Conservation (phyloP, 805 yeast genomes). For the Zygotorulaspora florentina region DNA sequence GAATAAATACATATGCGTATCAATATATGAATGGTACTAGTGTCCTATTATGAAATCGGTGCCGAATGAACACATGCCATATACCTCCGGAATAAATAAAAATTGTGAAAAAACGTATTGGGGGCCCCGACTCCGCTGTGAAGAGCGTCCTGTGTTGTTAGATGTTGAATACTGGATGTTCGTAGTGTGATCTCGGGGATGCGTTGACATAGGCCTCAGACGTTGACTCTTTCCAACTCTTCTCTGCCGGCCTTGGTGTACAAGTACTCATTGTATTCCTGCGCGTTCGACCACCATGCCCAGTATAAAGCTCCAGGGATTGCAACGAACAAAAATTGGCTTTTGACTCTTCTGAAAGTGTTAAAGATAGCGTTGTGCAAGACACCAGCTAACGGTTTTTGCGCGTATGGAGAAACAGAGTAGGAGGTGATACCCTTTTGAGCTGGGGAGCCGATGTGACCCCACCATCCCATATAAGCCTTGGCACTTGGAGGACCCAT, state of each 20-base stretch:
- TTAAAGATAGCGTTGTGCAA: conserved; percentile 85
- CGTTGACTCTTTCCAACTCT: conserved; percentile 69
- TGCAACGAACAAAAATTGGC: conserved; percentile 72
- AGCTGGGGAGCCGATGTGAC: conserved; percentile 77
- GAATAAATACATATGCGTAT: neutral
- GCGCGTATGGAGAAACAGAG: conserved; percentile 90
- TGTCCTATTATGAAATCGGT: neutral
- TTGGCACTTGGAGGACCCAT: conserved; percentile 75
- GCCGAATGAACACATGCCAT: neutral
- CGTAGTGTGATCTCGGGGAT: neutral
- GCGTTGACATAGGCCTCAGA: conserved; percentile 19
- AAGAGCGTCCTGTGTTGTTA: neutral
- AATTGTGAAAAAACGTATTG: neutral
- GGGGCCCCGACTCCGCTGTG: neutral
- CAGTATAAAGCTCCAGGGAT: conserved; percentile 79
- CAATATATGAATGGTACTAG: neutral
- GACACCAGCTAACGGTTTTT: conserved; percentile 84
- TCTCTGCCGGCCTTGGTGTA: conserved; percentile 98
- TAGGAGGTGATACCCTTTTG: conserved; percentile 85
- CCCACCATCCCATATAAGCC: conserved; percentile 98
- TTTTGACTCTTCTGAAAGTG: conserved; percentile 87
- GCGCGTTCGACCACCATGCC: conserved; percentile 81
- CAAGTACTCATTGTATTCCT: conserved; percentile 87
- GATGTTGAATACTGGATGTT: no score
- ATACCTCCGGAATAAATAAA: neutral